Base-by-base conservation (phyloP, 2,329 filamentous ascomycete species). In the Diaporthe caulivora region DNA sequence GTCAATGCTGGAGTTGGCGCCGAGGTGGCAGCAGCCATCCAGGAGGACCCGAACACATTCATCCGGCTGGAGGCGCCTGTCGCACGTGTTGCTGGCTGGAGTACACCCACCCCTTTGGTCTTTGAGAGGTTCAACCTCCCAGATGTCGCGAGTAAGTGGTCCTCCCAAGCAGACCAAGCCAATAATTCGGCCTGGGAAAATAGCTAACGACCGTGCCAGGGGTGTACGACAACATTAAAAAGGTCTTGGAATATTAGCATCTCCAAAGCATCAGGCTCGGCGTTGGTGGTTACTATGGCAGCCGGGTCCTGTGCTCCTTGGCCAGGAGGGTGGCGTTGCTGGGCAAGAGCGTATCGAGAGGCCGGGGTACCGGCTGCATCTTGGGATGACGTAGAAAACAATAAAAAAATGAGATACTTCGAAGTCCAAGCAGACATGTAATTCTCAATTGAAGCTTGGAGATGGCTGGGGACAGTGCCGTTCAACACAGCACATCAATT, bases 1-100 rank as follows among this genome's bases (percentile, higher is more conserved):
- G 88, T 95, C 76, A 98, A 97, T 78, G 93, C 93, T 9, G 95
- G 95, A 18, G 90, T 98, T 21, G 95, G 95, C 2, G 95, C 95
- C 7, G 95, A 98, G 80, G 92, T 98, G 0, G 94, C 95, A 1
- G 94, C 95, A 0, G 93, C 93, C 1, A 94, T 98, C 68, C 95
- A 98, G 81, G 94, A 97, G 77, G 91, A 93, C 72, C 81, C 84
- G 0, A 86, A 88, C 37, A 96, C 95, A 0, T 98, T 98, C 80
- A 81, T 97, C 76, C 88, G 92, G 4, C 84, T 98, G 37, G 95
- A 98, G 80, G 95, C 95, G 7, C 95, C 95, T 0, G 94, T 98
- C 10, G 90, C 92, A 76, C 89, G 95, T 65, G 92, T 98, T 7
- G 94, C 94, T 4, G 95, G 95, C n/a, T 97, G 94, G 94, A 94